Percentiles rank a stretch among this genome's conserved stretches.
These are phyloP conservation scores for Colletotrichum horii DNA, from an alignment of 2,329 filamentous ascomycete genomes.

Conservation along the genomic window DNA sequence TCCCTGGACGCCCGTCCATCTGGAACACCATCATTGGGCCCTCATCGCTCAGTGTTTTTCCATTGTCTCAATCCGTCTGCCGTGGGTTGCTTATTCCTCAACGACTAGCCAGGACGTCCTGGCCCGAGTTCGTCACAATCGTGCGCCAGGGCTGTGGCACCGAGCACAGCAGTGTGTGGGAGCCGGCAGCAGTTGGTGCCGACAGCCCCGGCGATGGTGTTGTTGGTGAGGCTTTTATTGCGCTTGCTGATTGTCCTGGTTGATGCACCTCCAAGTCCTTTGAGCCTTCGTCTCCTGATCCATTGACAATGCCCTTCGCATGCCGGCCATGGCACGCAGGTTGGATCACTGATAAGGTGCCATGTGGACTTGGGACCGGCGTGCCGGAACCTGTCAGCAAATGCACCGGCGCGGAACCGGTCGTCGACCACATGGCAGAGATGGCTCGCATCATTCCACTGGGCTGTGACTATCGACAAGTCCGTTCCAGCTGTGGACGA, in stretches of 20 bases:
- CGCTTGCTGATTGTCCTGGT: background rate
- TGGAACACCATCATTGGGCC: constrained; percentile 4
- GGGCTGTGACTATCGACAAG: constrained; percentile 5
- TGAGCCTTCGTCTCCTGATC: background rate
- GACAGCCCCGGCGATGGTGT: background rate
- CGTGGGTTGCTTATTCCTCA: constrained; percentile 12
- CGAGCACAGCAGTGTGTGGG: constrained; percentile 10
- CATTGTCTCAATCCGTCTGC: constrained; percentile 4
- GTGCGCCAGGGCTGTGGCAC: background rate
- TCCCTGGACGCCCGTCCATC: background rate
- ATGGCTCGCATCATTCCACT: background rate
- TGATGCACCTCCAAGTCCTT: background rate
- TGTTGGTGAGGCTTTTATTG: background rate
- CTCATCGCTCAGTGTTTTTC: background rate
- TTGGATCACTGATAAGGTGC: background rate
- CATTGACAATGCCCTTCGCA: background rate
- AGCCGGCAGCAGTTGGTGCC: constrained; percentile 2
- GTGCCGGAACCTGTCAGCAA: background rate
- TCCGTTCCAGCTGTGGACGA: background rate
- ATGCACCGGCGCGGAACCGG: background rate
- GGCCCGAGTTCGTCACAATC: background rate
- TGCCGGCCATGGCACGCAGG: background rate
- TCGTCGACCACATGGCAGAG: constrained; percentile 12
- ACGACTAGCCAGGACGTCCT: background rate
- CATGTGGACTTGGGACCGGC: background rate